Conservation (phyloP, 768 basidiomycete genomes). For the Strobilomyces dryophilus region DNA sequence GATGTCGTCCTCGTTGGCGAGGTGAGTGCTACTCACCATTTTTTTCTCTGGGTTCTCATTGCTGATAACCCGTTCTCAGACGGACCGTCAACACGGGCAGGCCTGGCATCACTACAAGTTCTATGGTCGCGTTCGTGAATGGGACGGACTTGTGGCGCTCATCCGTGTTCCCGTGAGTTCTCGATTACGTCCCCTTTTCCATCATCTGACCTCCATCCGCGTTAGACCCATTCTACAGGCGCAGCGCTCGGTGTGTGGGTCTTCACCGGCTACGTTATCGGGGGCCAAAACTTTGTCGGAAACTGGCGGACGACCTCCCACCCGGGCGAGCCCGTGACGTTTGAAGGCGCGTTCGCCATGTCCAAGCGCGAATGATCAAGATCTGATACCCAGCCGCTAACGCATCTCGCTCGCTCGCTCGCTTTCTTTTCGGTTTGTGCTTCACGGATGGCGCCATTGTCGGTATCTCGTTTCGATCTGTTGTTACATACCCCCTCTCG, state of each 20-base stretch:
- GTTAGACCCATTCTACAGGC: constrained; percentile 4
- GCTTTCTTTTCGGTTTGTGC: neutral
- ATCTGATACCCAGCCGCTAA: neutral
- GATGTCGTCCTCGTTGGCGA: constrained; percentile 63
- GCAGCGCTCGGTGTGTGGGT: constrained; percentile 33
- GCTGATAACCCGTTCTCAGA: constrained; percentile 30
- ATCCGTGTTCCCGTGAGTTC: constrained; percentile 37
- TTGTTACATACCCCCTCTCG: constrained; percentile 4
- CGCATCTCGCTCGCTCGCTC: neutral
- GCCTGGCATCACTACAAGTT: constrained; percentile 48
- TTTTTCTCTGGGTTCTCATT: neutral
- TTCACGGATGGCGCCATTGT: constrained; percentile 5
- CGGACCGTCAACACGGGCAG: constrained; percentile 42
- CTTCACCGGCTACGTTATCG: constrained; percentile 70
- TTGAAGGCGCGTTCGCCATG: constrained; percentile 65
- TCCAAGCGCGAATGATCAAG: constrained; percentile 37
- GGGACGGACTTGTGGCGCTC: constrained; percentile 58
- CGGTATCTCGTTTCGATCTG: constrained; percentile 7
- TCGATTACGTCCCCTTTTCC: neutral
- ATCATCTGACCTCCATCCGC: constrained; percentile 5
- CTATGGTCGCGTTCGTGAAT: constrained; percentile 51
- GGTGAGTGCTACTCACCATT: constrained; percentile 30
- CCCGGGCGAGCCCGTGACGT: constrained; percentile 38
- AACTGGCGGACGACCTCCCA: constrained; percentile 53
- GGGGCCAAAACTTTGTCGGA: constrained; percentile 62